A percentile compares a stretch with the other conserved stretches of the same genome.
These are phyloP conservation scores for Paracorniculantispora psalliotae DNA, from an alignment of 2,329 filamentous ascomycete genomes.

Conservation along the genomic window DNA sequence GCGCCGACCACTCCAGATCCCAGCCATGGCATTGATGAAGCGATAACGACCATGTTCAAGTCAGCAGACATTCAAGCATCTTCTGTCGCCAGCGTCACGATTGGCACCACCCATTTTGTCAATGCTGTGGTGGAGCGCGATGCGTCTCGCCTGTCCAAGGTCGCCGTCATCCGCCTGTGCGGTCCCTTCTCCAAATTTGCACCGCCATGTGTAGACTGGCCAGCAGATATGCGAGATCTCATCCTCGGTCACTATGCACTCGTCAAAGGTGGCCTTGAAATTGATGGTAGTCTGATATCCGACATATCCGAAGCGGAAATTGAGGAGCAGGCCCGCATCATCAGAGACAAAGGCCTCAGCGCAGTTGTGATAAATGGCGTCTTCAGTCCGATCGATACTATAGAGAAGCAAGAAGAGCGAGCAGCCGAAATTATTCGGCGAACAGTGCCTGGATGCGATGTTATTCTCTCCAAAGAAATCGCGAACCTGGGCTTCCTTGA, in stretches of 20 bases:
- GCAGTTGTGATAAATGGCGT: slow-evolving; percentile 46
- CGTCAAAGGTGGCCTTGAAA: slow-evolving; percentile 46
- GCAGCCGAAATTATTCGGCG: slow-evolving; percentile 37
- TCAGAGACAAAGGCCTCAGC: slow-evolving; percentile 38
- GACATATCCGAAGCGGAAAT: slow-evolving; percentile 40
- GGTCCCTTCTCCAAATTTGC: slow-evolving; percentile 48
- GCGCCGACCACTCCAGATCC: slow-evolving; percentile 44
- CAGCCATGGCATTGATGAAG: slow-evolving; percentile 41
- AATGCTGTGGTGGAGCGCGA: slow-evolving; percentile 55
- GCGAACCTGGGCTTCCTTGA: slow-evolving; percentile 53
- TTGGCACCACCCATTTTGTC: slow-evolving; percentile 55
- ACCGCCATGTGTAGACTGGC: slow-evolving; percentile 51
- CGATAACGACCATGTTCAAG: slow-evolving; percentile 39
- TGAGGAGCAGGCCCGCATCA: slow-evolving; percentile 31
- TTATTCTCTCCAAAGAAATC: slow-evolving; percentile 48
- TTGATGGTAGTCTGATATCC: slow-evolving; percentile 44
- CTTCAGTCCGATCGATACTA: slow-evolving; percentile 49
- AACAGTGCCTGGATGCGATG: slow-evolving; percentile 36
- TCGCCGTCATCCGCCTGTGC: slow-evolving; percentile 51
- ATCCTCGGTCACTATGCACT: slow-evolving; percentile 42
- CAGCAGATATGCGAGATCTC: slow-evolving; percentile 41
- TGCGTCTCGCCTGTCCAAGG: slow-evolving; percentile 39
- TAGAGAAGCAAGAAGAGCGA: slow-evolving; percentile 44
- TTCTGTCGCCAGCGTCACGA: slow-evolving; percentile 44
- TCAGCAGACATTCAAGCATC: slow-evolving; percentile 27